Evolutionary conservation across 495 filamentous ascomycete species (phyloP).

Genomic region (Neurospora sp.): DNA sequence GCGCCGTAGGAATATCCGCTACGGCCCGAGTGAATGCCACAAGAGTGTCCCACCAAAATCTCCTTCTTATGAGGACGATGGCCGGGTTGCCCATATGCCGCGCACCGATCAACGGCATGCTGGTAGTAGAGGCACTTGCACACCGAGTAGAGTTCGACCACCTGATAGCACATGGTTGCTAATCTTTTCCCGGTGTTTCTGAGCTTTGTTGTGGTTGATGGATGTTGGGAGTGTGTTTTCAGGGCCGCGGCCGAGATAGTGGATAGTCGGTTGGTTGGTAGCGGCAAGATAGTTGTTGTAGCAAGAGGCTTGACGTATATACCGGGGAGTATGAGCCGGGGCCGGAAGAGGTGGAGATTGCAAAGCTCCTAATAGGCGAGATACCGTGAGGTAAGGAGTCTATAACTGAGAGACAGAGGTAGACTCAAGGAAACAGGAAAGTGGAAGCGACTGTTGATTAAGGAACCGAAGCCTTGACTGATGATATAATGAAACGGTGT

Average conservation of each 20-base stretch:
- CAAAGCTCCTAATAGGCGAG: background rate
- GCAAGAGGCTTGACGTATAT: background rate
- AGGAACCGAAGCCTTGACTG: background rate
- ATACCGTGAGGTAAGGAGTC: background rate
- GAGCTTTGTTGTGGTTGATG: background rate
- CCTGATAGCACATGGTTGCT: conserved; percentile 57
- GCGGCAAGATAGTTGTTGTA: background rate
- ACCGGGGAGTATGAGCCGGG: background rate
- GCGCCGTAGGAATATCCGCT: background rate
- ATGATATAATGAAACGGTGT: background rate
- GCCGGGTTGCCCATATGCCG: conserved; percentile 40
- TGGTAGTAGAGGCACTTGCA: conserved; percentile 76
- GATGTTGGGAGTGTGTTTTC: background rate
- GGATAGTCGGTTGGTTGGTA: background rate
- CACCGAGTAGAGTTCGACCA: conserved; percentile 66
- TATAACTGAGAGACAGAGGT: background rate
- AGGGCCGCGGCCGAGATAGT: background rate
- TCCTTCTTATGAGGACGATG: background rate
- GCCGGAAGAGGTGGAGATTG: background rate
- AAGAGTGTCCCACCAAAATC: background rate
- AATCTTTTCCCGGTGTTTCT: background rate
- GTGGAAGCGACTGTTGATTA: background rate
- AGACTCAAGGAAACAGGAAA: background rate
- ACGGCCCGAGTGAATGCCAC: background rate
- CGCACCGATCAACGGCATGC: conserved; percentile 67